phyloP scores from a whole-genome alignment of 768 basidiomycete species.

The Epithele typhae region DNA sequence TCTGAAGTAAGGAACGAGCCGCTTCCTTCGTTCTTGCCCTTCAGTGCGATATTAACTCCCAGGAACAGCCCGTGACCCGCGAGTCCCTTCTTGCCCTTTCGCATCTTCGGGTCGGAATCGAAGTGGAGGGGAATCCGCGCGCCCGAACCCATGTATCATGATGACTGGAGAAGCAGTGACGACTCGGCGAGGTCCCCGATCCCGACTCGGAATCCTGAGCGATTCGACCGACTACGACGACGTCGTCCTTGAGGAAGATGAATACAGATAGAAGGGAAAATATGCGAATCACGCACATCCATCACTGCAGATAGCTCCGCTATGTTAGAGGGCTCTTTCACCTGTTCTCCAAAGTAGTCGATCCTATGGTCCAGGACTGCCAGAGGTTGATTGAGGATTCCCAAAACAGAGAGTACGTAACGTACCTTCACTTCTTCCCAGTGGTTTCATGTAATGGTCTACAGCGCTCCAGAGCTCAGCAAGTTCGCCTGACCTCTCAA shows the following conservation, averaged over 20 bases:
- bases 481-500: not conserved
- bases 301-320: constrained; percentile 65
- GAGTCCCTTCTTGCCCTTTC: constrained; percentile 56
- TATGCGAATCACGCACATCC: constrained; percentile 36
- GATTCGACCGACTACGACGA: constrained; percentile 27
- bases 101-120: constrained; percentile 57
- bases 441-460: constrained; percentile 92
- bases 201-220: constrained; percentile 56
- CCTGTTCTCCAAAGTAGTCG: constrained; percentile 75
- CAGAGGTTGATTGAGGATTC: not conserved
- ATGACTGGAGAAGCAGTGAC: constrained; percentile 77
- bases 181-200: constrained; percentile 69
- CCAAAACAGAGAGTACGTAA: not conserved
- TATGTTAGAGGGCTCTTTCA: constrained; percentile 66
- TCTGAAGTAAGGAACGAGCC: constrained; percentile 83
- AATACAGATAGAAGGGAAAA: too few relatives aligned
- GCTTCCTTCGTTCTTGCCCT: constrained; percentile 88
- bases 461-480: constrained; percentile 31
- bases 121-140: constrained; percentile 70
- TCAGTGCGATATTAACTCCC: constrained; percentile 81
- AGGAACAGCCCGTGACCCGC: constrained; percentile 78
- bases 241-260: constrained; percentile 28
- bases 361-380: constrained; percentile 83
- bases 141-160: constrained; percentile 70
- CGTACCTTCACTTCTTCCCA: constrained; percentile 77